phyloP scores from a whole-genome alignment of 1,284 basidiomycete genomes.

The Puccinia coronata region DNA sequence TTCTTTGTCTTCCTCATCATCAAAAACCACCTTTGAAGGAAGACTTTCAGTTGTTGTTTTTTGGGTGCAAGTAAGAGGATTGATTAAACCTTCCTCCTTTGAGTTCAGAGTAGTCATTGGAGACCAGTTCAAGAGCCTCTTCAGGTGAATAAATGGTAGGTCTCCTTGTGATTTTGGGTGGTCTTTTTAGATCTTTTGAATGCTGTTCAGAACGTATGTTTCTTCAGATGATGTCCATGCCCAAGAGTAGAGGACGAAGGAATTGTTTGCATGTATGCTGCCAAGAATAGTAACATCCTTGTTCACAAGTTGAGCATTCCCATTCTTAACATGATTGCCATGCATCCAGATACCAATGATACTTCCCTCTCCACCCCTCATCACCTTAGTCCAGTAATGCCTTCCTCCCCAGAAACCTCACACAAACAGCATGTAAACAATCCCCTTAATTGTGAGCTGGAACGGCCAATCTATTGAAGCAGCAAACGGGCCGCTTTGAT shows the following conservation, averaged over 20 bases:
- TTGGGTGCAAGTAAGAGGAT: no score
- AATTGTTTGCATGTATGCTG: neutral
- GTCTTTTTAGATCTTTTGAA: neutral
- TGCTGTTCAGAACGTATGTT: neutral
- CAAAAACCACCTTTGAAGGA: no score
- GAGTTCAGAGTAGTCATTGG: neutral
- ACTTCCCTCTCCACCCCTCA: neutral
- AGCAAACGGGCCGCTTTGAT: neutral
- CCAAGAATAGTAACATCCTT: neutral
- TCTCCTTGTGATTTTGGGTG: neutral
- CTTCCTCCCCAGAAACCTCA: neutral
- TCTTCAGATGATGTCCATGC: neutral
- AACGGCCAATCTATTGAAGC: neutral
- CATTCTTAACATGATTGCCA: neutral
- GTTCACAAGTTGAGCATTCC: neutral
- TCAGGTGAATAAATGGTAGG: neutral
- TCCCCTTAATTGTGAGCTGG: neutral
- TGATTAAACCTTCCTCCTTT: no score
- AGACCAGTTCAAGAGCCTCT: no score
- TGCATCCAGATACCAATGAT: neutral
- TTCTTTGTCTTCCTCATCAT: no score
- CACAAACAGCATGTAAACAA: neutral
- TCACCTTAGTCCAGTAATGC: neutral
- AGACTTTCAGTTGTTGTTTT: no score
- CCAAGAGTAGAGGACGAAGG: neutral